Conservation (phyloP, 768 basidiomycete genomes). For the Atractiella rhizophila region DNA sequence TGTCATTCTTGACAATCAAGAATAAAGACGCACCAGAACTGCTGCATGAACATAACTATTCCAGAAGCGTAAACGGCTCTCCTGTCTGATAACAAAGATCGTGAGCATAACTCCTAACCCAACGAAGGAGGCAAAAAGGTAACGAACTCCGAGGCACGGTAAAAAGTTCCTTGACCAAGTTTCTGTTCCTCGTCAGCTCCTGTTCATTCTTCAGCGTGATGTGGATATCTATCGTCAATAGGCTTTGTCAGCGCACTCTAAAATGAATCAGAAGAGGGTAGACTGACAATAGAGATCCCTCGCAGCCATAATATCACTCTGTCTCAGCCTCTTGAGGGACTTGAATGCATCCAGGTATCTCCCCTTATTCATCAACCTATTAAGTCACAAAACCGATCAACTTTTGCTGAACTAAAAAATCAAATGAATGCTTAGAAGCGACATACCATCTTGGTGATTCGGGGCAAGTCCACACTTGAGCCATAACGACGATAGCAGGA, state of each 20-base stretch:
- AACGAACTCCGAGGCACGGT: background rate
- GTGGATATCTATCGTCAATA: no score
- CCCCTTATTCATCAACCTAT: constrained; percentile 15
- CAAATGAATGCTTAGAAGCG: no score
- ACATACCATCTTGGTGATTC: no score
- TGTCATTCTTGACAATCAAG: background rate
- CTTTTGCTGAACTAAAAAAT: no score
- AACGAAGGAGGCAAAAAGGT: background rate
- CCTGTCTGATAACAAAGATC: constrained; percentile 19
- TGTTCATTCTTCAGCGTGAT: constrained; percentile 11
- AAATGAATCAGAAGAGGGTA: no score
- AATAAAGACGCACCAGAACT: background rate
- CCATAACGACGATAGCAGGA: no score
- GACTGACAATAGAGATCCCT: constrained; percentile 15
- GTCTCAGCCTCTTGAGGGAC: constrained; percentile 10
- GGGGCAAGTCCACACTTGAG: no score
- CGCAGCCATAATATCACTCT: constrained; percentile 14
- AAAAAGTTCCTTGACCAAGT: constrained; percentile 1
- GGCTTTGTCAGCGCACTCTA: no score
- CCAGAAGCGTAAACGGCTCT: constrained; percentile 6
- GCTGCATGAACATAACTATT: constrained; percentile 10
- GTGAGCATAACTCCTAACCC: constrained; percentile 19
- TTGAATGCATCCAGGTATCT: constrained; percentile 8
- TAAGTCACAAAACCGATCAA: no score
- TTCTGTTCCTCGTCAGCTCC: constrained; percentile 6